A percentile compares a stretch with the other conserved stretches of the same genome.
These are phyloP conservation scores for Chrysanthemum makinoi DNA, from an alignment of 129 eudicot genomes.

Conservation along the genomic window DNA sequence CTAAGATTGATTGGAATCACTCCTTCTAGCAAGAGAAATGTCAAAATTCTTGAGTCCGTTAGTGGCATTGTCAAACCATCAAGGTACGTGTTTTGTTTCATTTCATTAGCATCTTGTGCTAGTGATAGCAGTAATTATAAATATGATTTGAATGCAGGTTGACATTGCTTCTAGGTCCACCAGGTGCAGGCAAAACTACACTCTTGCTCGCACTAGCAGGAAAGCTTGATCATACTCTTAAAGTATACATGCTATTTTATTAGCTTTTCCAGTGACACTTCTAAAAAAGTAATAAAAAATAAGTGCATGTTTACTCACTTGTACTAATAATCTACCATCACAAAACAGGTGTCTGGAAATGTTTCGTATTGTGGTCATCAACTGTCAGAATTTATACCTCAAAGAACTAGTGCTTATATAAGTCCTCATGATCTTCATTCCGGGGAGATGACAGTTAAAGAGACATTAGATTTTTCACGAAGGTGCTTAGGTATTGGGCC, in stretches of 20 bases:
- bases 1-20: slow-evolving; percentile 27
- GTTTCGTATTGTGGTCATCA: slow-evolving; percentile 31
- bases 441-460: slow-evolving; percentile 36
- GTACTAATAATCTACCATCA: not conserved
- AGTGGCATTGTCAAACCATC: slow-evolving; percentile 76
- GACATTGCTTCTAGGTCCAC: slow-evolving; percentile 38
- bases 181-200: slow-evolving; percentile 37
- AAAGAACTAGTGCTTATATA: slow-evolving; percentile 37
- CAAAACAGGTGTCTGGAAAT: slow-evolving; percentile 28
- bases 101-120: not conserved
- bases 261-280: not conserved
- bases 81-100: slow-evolving; percentile 34
- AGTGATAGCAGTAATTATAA: not conserved
- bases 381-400: slow-evolving; percentile 33
- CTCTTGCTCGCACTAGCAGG: slow-evolving; percentile 35
- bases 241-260: slow-evolving; percentile 11
- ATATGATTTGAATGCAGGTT: slow-evolving; percentile 24
- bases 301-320: not conserved
- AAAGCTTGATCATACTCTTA: slow-evolving; percentile 27
- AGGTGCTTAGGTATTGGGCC: slow-evolving; percentile 28
- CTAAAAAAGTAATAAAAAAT: not conserved
- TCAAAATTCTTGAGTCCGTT: slow-evolving; percentile 65
- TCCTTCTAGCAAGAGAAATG: slow-evolving; percentile 59
- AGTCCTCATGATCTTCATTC: slow-evolving; percentile 28
- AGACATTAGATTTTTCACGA: slow-evolving; percentile 34